These are phyloP conservation scores for Luffa aegyptiaca DNA, from an alignment of 306 rosid species.

Conservation along the genomic window DNA sequence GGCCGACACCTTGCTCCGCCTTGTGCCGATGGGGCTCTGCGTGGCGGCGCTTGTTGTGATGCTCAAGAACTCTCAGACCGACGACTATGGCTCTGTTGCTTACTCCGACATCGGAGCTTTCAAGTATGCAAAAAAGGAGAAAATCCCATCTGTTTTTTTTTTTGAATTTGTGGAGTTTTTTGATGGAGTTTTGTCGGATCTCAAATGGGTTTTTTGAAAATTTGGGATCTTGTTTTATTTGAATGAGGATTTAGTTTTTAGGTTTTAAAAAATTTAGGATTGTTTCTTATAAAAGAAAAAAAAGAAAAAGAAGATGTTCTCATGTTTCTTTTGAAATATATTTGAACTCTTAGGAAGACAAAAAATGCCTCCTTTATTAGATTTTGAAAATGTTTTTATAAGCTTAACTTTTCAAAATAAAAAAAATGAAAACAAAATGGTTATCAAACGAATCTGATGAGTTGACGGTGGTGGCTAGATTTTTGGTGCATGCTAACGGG, in stretches of 20 bases:
- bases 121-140: conserved; percentile 23
- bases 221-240: too few species aligned
- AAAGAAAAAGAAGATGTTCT: too few species aligned
- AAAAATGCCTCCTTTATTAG: too few species aligned
- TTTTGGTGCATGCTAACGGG: conserved; percentile 83
- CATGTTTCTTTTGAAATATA: too few species aligned
- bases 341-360: too few species aligned
- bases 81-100: conserved; percentile 54
- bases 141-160: neutral
- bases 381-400: too few species aligned
- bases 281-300: too few species aligned
- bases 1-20: conserved; percentile 64
- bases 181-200: neutral
- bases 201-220: neutral
- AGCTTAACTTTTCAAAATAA: too few species aligned
- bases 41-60: conserved; percentile 71
- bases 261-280: too few species aligned
- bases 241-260: neutral
- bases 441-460: too few species aligned
- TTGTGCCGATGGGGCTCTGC: conserved; percentile 58
- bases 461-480: conserved; percentile 24
- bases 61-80: conserved; percentile 66
- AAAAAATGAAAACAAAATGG: too few species aligned
- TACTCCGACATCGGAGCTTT: conserved; percentile 69
- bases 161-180: neutral